A percentile compares a stretch with the other conserved stretches of the same genome.
Evolutionary conservation across 129 eudicot species (phyloP).

Genomic region (Apium graveolens): DNA sequence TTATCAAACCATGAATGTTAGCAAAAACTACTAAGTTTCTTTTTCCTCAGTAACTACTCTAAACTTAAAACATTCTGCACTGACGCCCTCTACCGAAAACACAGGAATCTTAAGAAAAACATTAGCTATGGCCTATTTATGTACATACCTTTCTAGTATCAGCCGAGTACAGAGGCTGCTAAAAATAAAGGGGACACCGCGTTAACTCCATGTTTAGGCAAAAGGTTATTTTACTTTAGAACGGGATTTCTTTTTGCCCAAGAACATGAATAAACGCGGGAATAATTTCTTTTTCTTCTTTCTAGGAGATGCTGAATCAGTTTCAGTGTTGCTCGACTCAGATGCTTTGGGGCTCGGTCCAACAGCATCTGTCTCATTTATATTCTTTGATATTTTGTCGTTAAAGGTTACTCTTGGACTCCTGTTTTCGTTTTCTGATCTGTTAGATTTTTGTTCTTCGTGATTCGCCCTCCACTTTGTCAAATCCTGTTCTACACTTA

Average conservation of each 20-base stretch:
- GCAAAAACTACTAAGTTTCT: no score
- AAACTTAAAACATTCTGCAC: not conserved
- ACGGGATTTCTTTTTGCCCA: slow-evolving; percentile 56
- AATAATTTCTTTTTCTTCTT: slow-evolving; percentile 62
- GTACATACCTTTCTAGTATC: not conserved
- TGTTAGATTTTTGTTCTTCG: slow-evolving; percentile 35
- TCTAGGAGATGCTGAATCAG: slow-evolving; percentile 45
- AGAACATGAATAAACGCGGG: slow-evolving; percentile 64
- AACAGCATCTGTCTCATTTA: not conserved
- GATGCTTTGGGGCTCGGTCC: slow-evolving; percentile 5
- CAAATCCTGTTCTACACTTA: slow-evolving; percentile 64
- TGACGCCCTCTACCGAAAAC: not conserved
- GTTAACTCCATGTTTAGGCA: not conserved
- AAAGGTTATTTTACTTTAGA: not conserved
- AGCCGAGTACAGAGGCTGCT: not conserved
- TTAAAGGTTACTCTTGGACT: slow-evolving; percentile 30
- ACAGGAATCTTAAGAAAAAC: not conserved
- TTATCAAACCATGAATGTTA: not conserved
- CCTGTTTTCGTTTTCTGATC: slow-evolving; percentile 30
- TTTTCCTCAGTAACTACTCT: not conserved
- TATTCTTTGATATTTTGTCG: slow-evolving; percentile 13
- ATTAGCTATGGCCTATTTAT: not conserved
- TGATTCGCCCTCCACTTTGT: slow-evolving; percentile 74
- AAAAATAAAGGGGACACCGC: not conserved
- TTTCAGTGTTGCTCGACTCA: slow-evolving; percentile 30